phyloP scores from a whole-genome alignment of 495 filamentous ascomycete genomes.

The Penicillium canescens region DNA sequence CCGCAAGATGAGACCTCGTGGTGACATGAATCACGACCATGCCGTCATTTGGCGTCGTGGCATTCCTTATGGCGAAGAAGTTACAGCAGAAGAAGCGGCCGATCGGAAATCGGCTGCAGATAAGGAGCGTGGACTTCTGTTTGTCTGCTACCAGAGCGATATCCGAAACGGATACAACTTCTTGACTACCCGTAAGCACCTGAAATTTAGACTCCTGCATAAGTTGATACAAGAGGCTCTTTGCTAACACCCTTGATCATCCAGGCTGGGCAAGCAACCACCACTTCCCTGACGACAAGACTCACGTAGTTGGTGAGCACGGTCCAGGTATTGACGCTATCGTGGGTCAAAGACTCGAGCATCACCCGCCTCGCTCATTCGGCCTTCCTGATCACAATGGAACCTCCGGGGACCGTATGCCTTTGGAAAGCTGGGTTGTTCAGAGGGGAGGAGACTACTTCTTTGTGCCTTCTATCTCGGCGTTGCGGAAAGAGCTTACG shows the following conservation, averaged over 20 bases:
- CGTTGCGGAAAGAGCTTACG: not conserved
- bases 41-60: conserved; percentile 32
- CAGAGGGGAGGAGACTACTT: conserved; percentile 26
- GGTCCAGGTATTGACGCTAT: conserved; percentile 24
- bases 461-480: conserved; percentile 20
- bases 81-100: conserved; percentile 6
- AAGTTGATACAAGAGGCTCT: not conserved
- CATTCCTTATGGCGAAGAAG: conserved; percentile 28
- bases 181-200: conserved; percentile 19
- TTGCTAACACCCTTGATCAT: not conserved
- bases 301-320: not conserved
- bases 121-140: conserved; percentile 19
- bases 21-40: conserved; percentile 17
- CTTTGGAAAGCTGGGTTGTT: conserved; percentile 16
- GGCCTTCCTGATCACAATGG: conserved; percentile 12
- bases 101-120: not conserved
- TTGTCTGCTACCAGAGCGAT: conserved; percentile 26
- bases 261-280: conserved; percentile 27
- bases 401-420: conserved; percentile 2
- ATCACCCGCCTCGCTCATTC: conserved; percentile 17
- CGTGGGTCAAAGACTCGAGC: conserved; percentile 17
- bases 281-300: conserved; percentile 15
- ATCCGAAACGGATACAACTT: conserved; percentile 28
- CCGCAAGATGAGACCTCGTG: conserved; percentile 35
- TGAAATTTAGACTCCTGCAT: not conserved